Percentiles rank a stretch among this genome's conserved stretches.
These are phyloP conservation scores for Mycena crocata DNA, from an alignment of 768 basidiomycete species.

Conservation along the genomic window DNA sequence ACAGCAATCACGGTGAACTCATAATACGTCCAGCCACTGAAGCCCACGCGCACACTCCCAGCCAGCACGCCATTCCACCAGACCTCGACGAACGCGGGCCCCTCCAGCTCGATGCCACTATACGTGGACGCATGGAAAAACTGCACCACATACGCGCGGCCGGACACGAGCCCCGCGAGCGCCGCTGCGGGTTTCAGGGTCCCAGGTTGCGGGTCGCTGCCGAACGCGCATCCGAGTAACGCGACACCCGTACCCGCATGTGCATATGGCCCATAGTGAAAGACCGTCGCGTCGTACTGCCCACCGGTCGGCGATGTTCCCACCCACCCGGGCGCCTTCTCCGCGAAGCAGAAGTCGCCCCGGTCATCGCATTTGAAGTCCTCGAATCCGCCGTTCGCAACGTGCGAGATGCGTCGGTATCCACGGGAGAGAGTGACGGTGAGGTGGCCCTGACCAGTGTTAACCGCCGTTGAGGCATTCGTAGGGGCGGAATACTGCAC, in stretches of 20 bases:
- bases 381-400: constrained; percentile 31
- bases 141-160: constrained; percentile 26
- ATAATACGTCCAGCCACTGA: constrained; percentile 23
- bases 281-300: constrained; percentile 37
- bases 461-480: constrained; percentile 29
- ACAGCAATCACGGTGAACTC: constrained; percentile 23
- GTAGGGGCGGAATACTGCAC: constrained; percentile 27
- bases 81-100: constrained; percentile 25
- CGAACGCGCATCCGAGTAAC: constrained; percentile 31
- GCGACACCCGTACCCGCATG: constrained; percentile 28
- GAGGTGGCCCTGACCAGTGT: constrained; percentile 31
- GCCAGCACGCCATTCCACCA: constrained; percentile 31
- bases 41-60: constrained; percentile 23
- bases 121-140: constrained; percentile 35
- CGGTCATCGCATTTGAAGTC: constrained; percentile 16
- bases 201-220: constrained; percentile 24
- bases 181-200: constrained; percentile 17
- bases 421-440: constrained; percentile 32
- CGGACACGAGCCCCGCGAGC: constrained; percentile 15
- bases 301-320: constrained; percentile 24
- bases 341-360: constrained; percentile 25
- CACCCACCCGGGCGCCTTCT: constrained; percentile 21
- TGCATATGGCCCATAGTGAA: constrained; percentile 31
- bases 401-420: constrained; percentile 24
- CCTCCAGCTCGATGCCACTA: constrained; percentile 25